A percentile compares a stretch with the other conserved stretches of the same genome.
Evolutionary conservation across 1,284 basidiomycete species (phyloP).

Genomic region (Laetiporus sulphureus): DNA sequence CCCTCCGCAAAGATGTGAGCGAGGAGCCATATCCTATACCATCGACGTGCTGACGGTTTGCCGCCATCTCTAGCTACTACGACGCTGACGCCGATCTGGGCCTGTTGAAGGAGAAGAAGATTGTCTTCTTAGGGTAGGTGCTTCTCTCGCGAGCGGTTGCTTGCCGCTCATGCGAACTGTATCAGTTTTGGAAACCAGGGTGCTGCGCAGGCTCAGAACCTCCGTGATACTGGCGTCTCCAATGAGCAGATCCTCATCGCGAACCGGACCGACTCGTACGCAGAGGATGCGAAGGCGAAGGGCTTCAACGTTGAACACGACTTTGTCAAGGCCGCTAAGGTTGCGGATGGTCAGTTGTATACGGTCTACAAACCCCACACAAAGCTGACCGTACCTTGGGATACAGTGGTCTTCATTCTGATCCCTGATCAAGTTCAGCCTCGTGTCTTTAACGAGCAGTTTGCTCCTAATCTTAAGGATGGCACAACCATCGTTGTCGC

Average conservation of each 20-base stretch:
- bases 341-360: conserved; percentile 44
- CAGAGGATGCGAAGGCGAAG: conserved; percentile 48
- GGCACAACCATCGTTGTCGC: conserved; percentile 49
- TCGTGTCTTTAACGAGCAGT: conserved; percentile 47
- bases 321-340: conserved; percentile 47
- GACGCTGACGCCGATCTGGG: conserved; percentile 51
- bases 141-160: background rate
- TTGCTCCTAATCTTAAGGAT: conserved; percentile 45
- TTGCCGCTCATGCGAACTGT: background rate
- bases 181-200: conserved; percentile 60
- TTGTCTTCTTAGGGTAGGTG: conserved; percentile 54
- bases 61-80: conserved; percentile 39
- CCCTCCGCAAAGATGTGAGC: conserved; percentile 41
- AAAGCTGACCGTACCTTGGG: conserved; percentile 1
- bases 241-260: conserved; percentile 56
- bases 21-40: background rate
- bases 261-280: conserved; percentile 52
- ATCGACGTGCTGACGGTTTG: conserved; percentile 6
- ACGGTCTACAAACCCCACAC: no score
- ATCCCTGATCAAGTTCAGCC: conserved; percentile 62
- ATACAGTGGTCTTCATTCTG: conserved; percentile 53
- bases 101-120: conserved; percentile 41
- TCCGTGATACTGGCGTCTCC: conserved; percentile 56
- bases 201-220: conserved; percentile 59
- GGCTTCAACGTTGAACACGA: conserved; percentile 53